Conservation (phyloP, 2,329 filamentous ascomycete species). For the Didymella pomorum region DNA sequence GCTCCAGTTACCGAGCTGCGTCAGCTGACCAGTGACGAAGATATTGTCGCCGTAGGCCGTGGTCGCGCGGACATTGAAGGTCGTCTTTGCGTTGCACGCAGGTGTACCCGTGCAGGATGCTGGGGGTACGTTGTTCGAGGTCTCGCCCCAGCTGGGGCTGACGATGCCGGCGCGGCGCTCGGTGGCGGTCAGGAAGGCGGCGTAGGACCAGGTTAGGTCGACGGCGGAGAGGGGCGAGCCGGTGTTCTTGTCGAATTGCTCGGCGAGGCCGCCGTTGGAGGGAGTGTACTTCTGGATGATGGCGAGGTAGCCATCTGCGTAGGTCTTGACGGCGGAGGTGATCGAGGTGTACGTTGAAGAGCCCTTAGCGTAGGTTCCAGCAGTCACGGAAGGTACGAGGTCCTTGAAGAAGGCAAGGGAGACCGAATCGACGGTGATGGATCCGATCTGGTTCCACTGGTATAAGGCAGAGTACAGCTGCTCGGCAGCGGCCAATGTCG, state of each 20-base stretch:
- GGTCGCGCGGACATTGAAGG: conserved; percentile 58
- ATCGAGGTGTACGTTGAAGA: conserved; percentile 63
- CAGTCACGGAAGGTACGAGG: conserved; percentile 63
- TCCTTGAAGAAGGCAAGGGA: conserved; percentile 77
- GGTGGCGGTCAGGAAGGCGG: conserved; percentile 67
- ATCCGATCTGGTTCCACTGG: conserved; percentile 71
- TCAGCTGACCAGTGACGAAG: conserved; percentile 54
- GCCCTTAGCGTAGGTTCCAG: conserved; percentile 71
- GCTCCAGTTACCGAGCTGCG: conserved; percentile 56
- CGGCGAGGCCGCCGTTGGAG: conserved; percentile 69
- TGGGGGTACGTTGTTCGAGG: conserved; percentile 57
- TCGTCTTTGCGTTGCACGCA: conserved; percentile 43
- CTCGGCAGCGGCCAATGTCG: conserved; percentile 79
- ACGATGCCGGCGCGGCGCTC: conserved; percentile 28
- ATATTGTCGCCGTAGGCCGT: conserved; percentile 60
- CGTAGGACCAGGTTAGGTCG: conserved; percentile 78
- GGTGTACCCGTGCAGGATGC: conserved; percentile 29
- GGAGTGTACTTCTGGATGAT: conserved; percentile 61
- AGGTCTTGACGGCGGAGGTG: conserved; percentile 66
- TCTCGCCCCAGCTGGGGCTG: conserved; percentile 27
- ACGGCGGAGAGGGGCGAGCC: conserved; percentile 66
- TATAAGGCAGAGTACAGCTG: conserved; percentile 79
- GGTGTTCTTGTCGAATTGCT: conserved; percentile 67
- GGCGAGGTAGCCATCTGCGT: conserved; percentile 66
- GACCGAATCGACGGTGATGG: conserved; percentile 68